Conservation (phyloP, 345 rosid species). For the Citrus inodora region DNA sequence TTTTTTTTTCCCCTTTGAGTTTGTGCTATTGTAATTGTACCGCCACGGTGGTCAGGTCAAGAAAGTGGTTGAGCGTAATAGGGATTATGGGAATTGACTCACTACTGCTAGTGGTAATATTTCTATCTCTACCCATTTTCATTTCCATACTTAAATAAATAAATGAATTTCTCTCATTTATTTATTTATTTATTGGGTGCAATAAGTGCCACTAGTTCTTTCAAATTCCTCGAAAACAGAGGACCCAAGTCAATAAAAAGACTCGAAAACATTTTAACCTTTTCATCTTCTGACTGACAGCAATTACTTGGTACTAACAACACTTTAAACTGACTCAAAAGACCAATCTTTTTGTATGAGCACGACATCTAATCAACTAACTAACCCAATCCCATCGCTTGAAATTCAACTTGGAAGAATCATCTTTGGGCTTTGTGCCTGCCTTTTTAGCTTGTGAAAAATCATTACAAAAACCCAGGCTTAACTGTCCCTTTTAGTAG, state of each 20-base stretch:
- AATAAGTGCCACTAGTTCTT: too few species aligned
- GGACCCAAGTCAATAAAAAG: not conserved
- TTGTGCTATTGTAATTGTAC: constrained; percentile 11
- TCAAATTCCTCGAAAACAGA: not conserved
- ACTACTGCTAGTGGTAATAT: not conserved
- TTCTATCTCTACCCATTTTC: not conserved
- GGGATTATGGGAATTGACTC: constrained; percentile 11
- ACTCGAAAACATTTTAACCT: not conserved
- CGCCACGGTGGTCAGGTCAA: constrained; percentile 1
- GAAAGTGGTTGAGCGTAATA: constrained; percentile 7
- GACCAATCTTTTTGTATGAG: not conserved
- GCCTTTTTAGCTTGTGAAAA: not conserved
- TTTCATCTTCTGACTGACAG: not conserved
- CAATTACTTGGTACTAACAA: not conserved
- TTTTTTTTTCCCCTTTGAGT: not conserved
- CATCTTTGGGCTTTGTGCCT: constrained; percentile 4
- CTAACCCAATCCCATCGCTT: not conserved
- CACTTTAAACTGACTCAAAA: not conserved
- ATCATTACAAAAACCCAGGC: not conserved
- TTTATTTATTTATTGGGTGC: too few species aligned
- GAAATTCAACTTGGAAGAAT: not conserved
- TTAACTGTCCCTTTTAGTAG: too few species aligned
- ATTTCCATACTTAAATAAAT: too few species aligned
- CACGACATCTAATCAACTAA: not conserved
- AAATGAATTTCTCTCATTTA: not conserved